A percentile compares a stretch with the other conserved stretches of the same genome.
Evolutionary conservation across 768 basidiomycete genomes (phyloP).

Genomic region (Podaxis mareebaensis): DNA sequence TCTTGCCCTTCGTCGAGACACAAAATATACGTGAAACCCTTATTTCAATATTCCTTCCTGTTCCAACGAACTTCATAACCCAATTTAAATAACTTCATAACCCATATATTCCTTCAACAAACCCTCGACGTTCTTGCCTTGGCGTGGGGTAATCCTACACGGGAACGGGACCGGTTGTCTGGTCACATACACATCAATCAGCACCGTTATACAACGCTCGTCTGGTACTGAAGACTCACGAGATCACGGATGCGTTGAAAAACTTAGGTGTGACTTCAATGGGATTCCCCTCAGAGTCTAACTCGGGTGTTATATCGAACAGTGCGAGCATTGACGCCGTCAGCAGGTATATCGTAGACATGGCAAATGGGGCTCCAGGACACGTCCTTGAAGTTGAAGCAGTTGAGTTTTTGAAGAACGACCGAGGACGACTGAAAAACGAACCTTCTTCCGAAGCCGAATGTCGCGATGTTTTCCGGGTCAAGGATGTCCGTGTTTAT

Average conservation of each 20-base stretch:
- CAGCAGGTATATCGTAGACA: slow-evolving; percentile 6
- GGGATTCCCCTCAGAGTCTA: slow-evolving; percentile 10
- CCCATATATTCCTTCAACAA: slow-evolving; percentile 6
- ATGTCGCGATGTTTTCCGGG: slow-evolving; percentile 23
- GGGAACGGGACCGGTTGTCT: slow-evolving; percentile 4
- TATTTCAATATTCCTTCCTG: neutral
- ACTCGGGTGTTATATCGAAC: slow-evolving; percentile 20
- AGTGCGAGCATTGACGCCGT: slow-evolving; percentile 15
- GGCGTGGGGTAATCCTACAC: slow-evolving; percentile 2
- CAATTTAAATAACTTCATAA: neutral
- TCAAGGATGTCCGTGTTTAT: slow-evolving; percentile 26
- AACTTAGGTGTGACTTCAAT: neutral
- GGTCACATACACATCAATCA: neutral
- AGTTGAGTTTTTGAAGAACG: neutral
- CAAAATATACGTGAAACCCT: too few relatives aligned
- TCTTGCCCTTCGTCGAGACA: too few relatives aligned
- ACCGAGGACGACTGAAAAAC: neutral
- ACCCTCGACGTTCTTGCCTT: neutral
- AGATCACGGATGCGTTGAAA: neutral
- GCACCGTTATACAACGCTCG: neutral
- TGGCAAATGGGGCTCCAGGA: slow-evolving; percentile 6
- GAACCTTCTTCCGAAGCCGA: slow-evolving; percentile 34
- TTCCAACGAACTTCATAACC: neutral
- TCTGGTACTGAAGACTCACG: neutral
- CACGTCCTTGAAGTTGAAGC: slow-evolving; percentile 7